phyloP scores from a whole-genome alignment of 441 rosid species.

The Adansonia rubrostipa region DNA sequence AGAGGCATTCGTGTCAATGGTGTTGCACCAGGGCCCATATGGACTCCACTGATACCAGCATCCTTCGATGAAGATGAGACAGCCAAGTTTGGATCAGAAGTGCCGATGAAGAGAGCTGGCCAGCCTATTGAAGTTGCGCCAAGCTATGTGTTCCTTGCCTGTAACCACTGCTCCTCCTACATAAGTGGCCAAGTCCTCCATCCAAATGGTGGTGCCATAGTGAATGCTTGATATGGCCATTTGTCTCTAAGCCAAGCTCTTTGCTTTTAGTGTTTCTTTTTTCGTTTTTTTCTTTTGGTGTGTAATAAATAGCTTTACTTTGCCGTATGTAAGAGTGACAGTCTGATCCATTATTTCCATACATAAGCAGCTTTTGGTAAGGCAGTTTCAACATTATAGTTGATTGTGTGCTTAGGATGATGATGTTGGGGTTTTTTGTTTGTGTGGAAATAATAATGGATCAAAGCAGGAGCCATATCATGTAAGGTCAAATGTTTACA shows the following conservation, averaged over 20 bases:
- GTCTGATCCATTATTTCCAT: not conserved
- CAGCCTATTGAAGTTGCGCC: conserved; percentile 82
- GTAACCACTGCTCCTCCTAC: conserved; percentile 78
- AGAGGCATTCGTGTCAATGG: conserved; percentile 75
- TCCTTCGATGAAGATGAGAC: conserved; percentile 60
- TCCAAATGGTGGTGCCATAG: conserved; percentile 71
- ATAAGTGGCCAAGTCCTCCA: conserved; percentile 77
- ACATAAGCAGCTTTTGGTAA: not conserved
- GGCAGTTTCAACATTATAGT: not conserved
- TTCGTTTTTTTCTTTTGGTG: too few species aligned
- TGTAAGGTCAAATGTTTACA: not conserved
- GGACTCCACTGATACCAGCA: conserved; percentile 80
- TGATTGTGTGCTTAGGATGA: not conserved
- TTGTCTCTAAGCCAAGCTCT: not conserved
- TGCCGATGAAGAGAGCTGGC: conserved; percentile 74
- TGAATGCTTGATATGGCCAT: conserved; percentile 51
- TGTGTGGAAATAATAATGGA: not conserved
- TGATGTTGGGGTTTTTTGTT: not conserved
- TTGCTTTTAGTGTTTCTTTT: not conserved
- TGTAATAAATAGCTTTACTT: not conserved
- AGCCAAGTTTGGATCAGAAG: conserved; percentile 51
- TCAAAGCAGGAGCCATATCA: not conserved
- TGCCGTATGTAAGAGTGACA: not conserved
- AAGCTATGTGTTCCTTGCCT: conserved; percentile 71
- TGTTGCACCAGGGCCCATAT: conserved; percentile 81